A percentile compares a stretch with the other conserved stretches of the same genome.
Evolutionary conservation across 768 basidiomycete genomes (phyloP).

Genomic region (Solioccasus polychromus): DNA sequence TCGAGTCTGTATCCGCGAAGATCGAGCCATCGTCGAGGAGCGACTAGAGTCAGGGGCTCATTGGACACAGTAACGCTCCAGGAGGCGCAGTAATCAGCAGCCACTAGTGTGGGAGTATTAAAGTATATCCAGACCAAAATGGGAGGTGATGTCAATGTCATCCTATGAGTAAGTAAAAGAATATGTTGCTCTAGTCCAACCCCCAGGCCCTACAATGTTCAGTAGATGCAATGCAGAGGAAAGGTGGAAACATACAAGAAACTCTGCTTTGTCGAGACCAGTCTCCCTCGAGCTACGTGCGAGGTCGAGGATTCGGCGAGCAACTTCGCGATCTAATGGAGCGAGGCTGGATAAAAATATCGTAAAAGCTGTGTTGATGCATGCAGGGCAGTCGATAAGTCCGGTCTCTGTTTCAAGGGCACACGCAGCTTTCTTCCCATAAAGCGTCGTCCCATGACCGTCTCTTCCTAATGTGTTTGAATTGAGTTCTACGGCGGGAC

Average conservation of each 20-base stretch:
- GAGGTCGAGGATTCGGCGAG: slow-evolving; percentile 14
- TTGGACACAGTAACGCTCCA: slow-evolving; percentile 61
- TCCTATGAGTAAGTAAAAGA: slow-evolving; percentile 35
- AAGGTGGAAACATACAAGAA: slow-evolving; percentile 30
- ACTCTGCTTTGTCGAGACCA: slow-evolving; percentile 29
- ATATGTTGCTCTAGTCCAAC: slow-evolving; percentile 20
- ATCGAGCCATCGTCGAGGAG: slow-evolving; percentile 78
- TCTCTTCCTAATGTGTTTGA: slow-evolving; percentile 12
- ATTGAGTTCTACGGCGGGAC: slow-evolving; percentile 10
- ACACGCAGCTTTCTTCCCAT: slow-evolving; percentile 51
- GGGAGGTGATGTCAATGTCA: slow-evolving; percentile 50
- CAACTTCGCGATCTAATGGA: slow-evolving; percentile 18
- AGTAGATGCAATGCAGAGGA: slow-evolving; percentile 2
- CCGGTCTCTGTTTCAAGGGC: slow-evolving; percentile 24
- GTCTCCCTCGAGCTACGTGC: slow-evolving; percentile 13
- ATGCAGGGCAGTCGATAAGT: slow-evolving; percentile 32
- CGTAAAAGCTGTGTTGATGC: slow-evolving; percentile 24
- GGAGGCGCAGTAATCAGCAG: slow-evolving; percentile 44
- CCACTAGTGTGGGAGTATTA: slow-evolving; percentile 51
- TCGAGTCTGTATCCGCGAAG: slow-evolving; percentile 57
- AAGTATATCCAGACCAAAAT: slow-evolving; percentile 72
- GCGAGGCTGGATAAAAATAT: slow-evolving; percentile 20
- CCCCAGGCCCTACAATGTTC: slow-evolving; percentile 11
- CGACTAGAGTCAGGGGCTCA: slow-evolving; percentile 41
- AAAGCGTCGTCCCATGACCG: slow-evolving; percentile 43